Base-by-base conservation (phyloP, 2,329 filamentous ascomycete species). In the Meredithiella fracta region DNA sequence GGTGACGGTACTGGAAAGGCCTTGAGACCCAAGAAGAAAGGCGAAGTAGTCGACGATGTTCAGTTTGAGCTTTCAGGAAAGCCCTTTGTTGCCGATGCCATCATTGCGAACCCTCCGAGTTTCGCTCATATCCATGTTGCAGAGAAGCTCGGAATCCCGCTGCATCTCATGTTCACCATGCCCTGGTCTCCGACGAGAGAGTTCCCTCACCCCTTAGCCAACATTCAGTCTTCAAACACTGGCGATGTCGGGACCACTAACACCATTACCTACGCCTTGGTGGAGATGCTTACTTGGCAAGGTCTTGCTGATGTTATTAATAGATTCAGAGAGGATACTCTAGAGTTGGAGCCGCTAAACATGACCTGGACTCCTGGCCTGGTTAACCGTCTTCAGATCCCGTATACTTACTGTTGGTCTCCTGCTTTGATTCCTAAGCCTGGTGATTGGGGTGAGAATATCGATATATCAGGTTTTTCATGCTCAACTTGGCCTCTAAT, bases 131-230 rank as follows among this genome's bases (percentile, higher is more conserved):
- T 88, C 2, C 85, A 89, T 63, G 77, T 83, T 58, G 85, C 85
- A 0, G 83, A 89, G 67, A 85, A 84, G 66, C 67, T 88, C 62
- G 84, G 83, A 0, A 80, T 88, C 51, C 85, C 85, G 0, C 64
- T 88, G 7, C 85, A 89, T 62, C 79, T 94, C 67, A 94, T 94
- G 85, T 95, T 94, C 68, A 95, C 89, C 78, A 94, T 95, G 87
- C 89, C 89, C 0, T 94, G 87, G 83, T 86, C 86, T 1, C 83
- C 88, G 0, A 94, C 89, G 0, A 81, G 86, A 64, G 79, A 84
- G 0, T 94, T 94, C 61, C 86, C 87, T 0, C 89, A 95, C 63
- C 89, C 89, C 0, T 72, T 95, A 23, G 87, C 88, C 0, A 91
- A 92, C 60, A 82, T 94, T 57, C 78, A 86, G 60, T 80, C 80